Conservation (phyloP, 2,329 filamentous ascomycete species). For the Paecilomyces niveus region DNA sequence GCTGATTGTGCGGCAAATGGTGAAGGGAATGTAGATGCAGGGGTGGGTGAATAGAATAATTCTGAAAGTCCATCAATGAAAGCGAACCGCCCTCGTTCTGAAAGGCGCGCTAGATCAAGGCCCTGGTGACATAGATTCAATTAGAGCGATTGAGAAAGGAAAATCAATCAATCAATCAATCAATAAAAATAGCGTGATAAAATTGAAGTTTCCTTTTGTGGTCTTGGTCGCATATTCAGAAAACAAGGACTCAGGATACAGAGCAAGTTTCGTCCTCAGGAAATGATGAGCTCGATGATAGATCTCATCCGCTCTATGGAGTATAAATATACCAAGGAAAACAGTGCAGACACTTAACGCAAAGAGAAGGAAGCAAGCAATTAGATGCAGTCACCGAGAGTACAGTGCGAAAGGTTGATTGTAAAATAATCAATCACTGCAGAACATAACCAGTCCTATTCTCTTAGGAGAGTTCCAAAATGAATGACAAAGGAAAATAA, state of each 20-base stretch:
- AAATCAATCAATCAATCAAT: background rate
- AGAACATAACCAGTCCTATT: background rate
- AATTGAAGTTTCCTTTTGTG: no score
- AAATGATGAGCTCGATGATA: no score
- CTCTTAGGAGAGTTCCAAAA: no score
- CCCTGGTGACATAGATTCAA: conserved; percentile 42
- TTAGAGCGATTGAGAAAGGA: background rate
- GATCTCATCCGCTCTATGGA: no score
- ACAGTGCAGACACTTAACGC: no score
- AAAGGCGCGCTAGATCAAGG: conserved; percentile 59
- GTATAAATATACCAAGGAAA: background rate
- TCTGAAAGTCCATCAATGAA: conserved; percentile 70
- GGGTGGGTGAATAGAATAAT: conserved; percentile 39
- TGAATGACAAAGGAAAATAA: background rate
- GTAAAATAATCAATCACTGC: background rate
- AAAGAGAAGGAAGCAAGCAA: no score
- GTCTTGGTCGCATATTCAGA: no score
- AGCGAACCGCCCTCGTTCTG: conserved; percentile 53
- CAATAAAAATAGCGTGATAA: no score
- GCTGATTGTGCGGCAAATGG: conserved; percentile 9
- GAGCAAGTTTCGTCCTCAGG: no score
- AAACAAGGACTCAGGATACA: no score
- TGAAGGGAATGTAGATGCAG: conserved; percentile 8
- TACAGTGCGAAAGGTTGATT: background rate
- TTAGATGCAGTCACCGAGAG: no score